These are phyloP conservation scores for Cutaneotrichosporon sp. DNA, from an alignment of 1,284 basidiomycete species.

Conservation along the genomic window DNA sequence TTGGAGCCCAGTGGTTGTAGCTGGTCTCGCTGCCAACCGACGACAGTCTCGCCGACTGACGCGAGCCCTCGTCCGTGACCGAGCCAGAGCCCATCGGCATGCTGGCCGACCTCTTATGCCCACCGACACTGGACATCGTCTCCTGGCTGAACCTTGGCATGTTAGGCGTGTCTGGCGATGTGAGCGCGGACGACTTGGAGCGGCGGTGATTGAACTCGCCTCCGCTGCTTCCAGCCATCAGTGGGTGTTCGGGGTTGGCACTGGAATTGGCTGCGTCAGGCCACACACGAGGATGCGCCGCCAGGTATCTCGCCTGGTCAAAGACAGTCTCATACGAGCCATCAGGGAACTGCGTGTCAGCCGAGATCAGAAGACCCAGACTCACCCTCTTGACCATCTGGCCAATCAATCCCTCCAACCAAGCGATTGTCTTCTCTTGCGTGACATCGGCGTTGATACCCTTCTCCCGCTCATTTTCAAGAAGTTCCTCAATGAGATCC, in stretches of 20 bases:
- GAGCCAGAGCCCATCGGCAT: slow-evolving; percentile 33
- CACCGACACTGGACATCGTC: slow-evolving; percentile 8
- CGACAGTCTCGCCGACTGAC: neutral
- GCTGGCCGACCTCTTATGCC: slow-evolving; percentile 39
- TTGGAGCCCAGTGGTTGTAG: neutral
- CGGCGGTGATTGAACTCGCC: slow-evolving; percentile 26
- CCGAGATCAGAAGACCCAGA: neutral
- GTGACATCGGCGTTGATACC: slow-evolving; percentile 44
- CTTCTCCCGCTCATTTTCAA: slow-evolving; percentile 49
- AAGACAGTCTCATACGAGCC: slow-evolving; percentile 45
- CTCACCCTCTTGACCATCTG: slow-evolving; percentile 41
- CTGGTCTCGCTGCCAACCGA: slow-evolving; percentile 3
- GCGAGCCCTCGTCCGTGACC: neutral
- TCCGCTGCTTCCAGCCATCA: slow-evolving; percentile 4
- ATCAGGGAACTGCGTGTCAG: slow-evolving; percentile 44
- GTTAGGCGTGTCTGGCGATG: slow-evolving; percentile 6
- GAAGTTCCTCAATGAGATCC: slow-evolving; percentile 45
- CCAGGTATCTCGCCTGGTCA: slow-evolving; percentile 29
- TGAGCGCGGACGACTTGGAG: slow-evolving; percentile 34
- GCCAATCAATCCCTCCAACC: slow-evolving; percentile 35
- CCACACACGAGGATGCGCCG: slow-evolving; percentile 24
- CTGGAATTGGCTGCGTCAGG: slow-evolving; percentile 17
- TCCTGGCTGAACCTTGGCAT: neutral
- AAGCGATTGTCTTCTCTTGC: slow-evolving; percentile 32
- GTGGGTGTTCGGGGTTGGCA: slow-evolving; percentile 16